Evolutionary conservation across 1,139 yeast genomes (phyloP), one percentile per base, ranked within the genome.

Genomic region (Saccharomyces hybrid): DNA sequence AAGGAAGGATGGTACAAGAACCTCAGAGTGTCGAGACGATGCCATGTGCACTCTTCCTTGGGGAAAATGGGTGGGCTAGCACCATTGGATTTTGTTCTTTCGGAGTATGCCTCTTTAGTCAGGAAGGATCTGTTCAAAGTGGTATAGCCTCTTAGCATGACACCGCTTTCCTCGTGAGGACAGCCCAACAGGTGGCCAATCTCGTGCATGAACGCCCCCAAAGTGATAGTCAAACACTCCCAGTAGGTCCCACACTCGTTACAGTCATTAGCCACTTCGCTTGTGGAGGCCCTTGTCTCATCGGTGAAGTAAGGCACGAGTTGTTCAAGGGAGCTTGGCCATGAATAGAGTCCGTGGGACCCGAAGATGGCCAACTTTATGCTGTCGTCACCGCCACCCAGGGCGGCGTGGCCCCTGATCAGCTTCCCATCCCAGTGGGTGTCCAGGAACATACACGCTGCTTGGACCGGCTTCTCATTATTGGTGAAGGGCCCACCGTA

Each of bases 191-290:
- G 73, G 68, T 93, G 98, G 2, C 99, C 98, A 53, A 90, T 85
- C 68, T 93, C 98, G 68, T 93, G 99, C 86, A 91, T 78, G 63
- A 89, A 90, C 0, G 98, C 98, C 47, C 99, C 98, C 67, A 88
- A 70, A 1, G 97, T 89, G 47, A 93, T 79, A 57, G 87, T 85
- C 47, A 87, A 72, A 64, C 96, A 88, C 70, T 90, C 97, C 96
- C 96, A 93, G 54, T 85, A 79, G 0, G 96, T 81, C 1, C 95
- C 88, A 68, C 96, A 86, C 66, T 89, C 85, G 63, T 82, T 80
- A 59, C 85, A 77, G 68, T 93, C 99, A 67, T 93, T 90, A 7
- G 96, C 97, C 7, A 91, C 96, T 59, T 88, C 90, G 1, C 66
- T 67, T 0, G 76, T 79, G 53, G 83, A 79, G 20, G 87, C 76